These are phyloP conservation scores for Solanum tarapatanum DNA, from an alignment of 257 asterid genomes.

Conservation along the genomic window DNA sequence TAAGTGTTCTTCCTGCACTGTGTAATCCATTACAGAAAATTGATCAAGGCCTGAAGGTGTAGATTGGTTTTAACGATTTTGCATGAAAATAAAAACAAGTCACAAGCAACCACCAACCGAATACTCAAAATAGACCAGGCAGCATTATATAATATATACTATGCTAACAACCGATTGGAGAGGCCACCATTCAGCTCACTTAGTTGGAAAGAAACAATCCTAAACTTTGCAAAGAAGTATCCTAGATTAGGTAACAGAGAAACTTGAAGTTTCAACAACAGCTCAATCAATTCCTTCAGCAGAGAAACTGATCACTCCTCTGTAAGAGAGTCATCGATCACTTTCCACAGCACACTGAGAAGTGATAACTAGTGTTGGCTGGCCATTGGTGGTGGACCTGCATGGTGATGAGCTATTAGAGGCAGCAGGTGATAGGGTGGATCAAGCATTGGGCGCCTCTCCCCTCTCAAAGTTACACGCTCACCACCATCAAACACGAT, in stretches of 20 bases:
- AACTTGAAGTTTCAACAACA: neutral
- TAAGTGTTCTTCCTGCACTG: neutral
- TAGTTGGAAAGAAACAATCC: neutral
- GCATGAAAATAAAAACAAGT: neutral
- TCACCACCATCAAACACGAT: constrained; percentile 72
- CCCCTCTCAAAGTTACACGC: constrained; percentile 49
- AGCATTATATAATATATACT: neutral
- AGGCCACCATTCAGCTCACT: neutral
- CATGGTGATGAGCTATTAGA: constrained; percentile 42
- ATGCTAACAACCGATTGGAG: neutral
- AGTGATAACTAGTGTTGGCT: constrained; percentile 28
- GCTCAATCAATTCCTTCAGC: neutral
- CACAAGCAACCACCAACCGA: neutral
- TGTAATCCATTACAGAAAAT: neutral
- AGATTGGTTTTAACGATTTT: neutral
- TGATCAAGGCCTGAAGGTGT: neutral
- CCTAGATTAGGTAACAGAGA: neutral
- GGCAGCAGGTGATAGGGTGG: constrained; percentile 15
- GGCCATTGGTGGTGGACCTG: constrained; percentile 21
- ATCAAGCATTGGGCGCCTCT: constrained; percentile 39
- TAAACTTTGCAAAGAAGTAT: neutral
- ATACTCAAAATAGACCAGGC: neutral
- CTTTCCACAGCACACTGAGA: constrained; percentile 26
- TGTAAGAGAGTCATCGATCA: constrained; percentile 5
- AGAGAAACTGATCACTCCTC: constrained; percentile 25